A percentile compares a stretch with the other conserved stretches of the same genome.
phyloP scores from a whole-genome alignment of 2,329 filamentous ascomycete genomes.

The Talaromyces sp. region DNA sequence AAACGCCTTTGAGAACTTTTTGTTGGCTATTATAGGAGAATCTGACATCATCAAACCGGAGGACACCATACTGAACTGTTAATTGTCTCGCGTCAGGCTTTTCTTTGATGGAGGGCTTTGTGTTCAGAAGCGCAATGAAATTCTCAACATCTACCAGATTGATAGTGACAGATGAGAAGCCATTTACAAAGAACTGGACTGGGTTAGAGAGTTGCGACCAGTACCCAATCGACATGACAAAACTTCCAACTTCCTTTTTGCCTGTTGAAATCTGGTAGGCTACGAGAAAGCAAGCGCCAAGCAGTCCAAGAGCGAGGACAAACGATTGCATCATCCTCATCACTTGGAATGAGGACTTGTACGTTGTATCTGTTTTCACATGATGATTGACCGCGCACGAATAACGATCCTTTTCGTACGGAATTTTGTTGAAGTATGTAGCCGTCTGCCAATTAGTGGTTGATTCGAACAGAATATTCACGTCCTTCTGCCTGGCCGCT shows the following conservation, averaged over 20 bases:
- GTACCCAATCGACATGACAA: conserved; percentile 63
- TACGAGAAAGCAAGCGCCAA: conserved; percentile 49
- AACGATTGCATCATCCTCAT: conserved; percentile 40
- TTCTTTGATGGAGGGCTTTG: conserved; percentile 43
- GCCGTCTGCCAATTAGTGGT: conserved; percentile 60
- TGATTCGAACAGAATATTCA: conserved; percentile 54
- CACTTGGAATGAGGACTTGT: conserved; percentile 29
- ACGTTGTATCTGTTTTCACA: conserved; percentile 31
- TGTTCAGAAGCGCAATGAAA: conserved; percentile 44
- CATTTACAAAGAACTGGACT: conserved; percentile 47
- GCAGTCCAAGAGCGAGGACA: conserved; percentile 46
- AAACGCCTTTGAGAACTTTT: conserved; percentile 44
- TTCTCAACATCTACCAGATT: conserved; percentile 62
- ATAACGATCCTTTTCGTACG: conserved; percentile 52
- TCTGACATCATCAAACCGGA: conserved; percentile 47
- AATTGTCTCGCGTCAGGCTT: conserved; percentile 32
- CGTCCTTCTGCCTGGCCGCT: conserved; percentile 46
- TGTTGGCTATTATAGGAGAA: conserved; percentile 52
- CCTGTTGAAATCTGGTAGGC: conserved; percentile 50
- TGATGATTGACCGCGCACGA: conserved; percentile 32
- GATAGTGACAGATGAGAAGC: conserved; percentile 45
- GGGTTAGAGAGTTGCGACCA: conserved; percentile 53
- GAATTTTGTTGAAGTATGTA: conserved; percentile 52
- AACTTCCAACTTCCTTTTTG: conserved; percentile 52
- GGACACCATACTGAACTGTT: conserved; percentile 37